Percentiles rank a stretch among this genome's conserved stretches.
These are phyloP conservation scores for Phytophthora idaei DNA, from an alignment of 352 stramenopile genomes.

Conservation along the genomic window DNA sequence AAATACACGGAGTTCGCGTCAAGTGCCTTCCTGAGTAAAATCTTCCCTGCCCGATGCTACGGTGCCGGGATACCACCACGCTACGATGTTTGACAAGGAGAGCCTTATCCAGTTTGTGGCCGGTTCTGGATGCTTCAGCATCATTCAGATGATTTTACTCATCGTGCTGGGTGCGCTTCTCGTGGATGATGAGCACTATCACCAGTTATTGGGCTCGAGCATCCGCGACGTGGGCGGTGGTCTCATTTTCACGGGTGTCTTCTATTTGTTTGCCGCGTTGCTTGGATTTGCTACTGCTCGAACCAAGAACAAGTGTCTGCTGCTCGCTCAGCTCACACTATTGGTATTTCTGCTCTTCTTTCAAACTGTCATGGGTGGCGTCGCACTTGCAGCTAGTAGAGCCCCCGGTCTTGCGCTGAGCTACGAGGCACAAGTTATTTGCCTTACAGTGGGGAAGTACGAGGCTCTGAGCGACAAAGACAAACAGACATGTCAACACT, in stretches of 20 bases:
- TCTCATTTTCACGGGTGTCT: constrained; percentile 66
- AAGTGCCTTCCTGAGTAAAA: background rate
- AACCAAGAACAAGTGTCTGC: constrained; percentile 81
- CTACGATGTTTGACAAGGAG: constrained; percentile 63
- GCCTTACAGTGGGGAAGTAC: constrained; percentile 67
- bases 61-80: background rate
- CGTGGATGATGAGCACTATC: constrained; percentile 60
- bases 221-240: constrained; percentile 65
- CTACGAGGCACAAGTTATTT: constrained; percentile 50
- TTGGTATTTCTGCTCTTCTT: constrained; percentile 59
- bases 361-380: constrained; percentile 65
- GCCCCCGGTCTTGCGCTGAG: constrained; percentile 28
- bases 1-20: constrained; percentile 18
- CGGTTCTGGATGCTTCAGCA: constrained; percentile 62
- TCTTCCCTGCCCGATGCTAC: constrained; percentile 12
- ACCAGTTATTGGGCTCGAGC: constrained; percentile 56
- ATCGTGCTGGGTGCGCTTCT: constrained; percentile 55
- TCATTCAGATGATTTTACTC: constrained; percentile 66
- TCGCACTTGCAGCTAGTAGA: constrained; percentile 46
- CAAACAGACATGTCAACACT: constrained; percentile 53
- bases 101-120: constrained; percentile 67
- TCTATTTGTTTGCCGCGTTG: constrained; percentile 54
- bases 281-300: constrained; percentile 60
- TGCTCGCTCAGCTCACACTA: constrained; percentile 57
- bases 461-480: constrained; percentile 38